A percentile compares a stretch with the other conserved stretches of the same genome.
These are phyloP conservation scores for Pelargonium nanum DNA, from an alignment of 345 rosid species.

Conservation along the genomic window DNA sequence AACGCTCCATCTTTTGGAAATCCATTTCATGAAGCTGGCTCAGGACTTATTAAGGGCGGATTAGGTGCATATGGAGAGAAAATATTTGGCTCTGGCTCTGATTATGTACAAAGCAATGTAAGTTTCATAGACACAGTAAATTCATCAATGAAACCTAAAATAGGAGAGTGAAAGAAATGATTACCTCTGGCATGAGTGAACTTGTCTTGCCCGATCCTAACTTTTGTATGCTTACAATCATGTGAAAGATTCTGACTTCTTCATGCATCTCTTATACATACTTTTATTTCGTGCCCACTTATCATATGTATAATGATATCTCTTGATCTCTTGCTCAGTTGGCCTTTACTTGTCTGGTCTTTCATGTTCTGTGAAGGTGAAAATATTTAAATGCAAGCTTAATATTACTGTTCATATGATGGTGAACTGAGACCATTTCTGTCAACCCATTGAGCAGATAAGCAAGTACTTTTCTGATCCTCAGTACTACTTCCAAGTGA, in stretches of 20 bases:
- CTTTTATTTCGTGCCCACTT: too few relatives aligned
- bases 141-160: neutral
- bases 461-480: constrained; percentile 87
- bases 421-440: neutral
- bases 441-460: constrained; percentile 36
- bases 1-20: constrained; percentile 76
- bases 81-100: constrained; percentile 83
- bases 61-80: constrained; percentile 91
- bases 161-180: constrained; percentile 11
- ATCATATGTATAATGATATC: too few relatives aligned
- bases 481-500: constrained; percentile 94
- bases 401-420: neutral
- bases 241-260: too few relatives aligned
- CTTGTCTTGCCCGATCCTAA: too few relatives aligned
- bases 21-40: constrained; percentile 85
- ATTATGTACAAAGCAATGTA: constrained; percentile 97
- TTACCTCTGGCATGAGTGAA: too few relatives aligned
- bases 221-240: too few relatives aligned
- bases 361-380: too few relatives aligned
- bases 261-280: too few relatives aligned
- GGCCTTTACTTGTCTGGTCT: too few relatives aligned
- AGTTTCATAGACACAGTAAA: constrained; percentile 19
- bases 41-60: constrained; percentile 80
- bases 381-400: neutral
- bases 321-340: too few relatives aligned